A percentile compares a stretch with the other conserved stretches of the same genome.
These are phyloP conservation scores for Narthecium ossifragum DNA, from an alignment of 106 monocot species.

Conservation along the genomic window DNA sequence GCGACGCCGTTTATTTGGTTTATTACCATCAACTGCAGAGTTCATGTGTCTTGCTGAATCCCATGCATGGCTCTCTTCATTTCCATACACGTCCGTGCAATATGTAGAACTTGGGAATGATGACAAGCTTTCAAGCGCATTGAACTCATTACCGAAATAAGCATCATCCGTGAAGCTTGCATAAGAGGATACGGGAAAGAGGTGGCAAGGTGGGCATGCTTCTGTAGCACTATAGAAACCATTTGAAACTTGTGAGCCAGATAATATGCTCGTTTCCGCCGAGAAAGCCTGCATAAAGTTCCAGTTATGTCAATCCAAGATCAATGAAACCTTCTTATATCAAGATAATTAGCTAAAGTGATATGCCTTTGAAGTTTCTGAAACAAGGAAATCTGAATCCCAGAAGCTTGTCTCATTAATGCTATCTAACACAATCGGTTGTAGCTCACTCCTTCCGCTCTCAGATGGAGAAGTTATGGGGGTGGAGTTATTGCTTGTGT, in stretches of 20 bases:
- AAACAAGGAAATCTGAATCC: not conserved
- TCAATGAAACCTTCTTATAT: not conserved
- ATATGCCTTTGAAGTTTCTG: conserved; percentile 21
- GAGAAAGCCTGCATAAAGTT: conserved; percentile 11
- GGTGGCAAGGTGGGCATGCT: not conserved
- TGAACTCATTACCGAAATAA: conserved; percentile 9
- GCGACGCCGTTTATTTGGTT: not conserved
- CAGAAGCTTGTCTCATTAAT: not conserved
- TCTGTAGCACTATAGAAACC: not conserved
- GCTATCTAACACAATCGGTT: conserved; percentile 2
- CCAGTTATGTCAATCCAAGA: not conserved
- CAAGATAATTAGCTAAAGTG: not conserved
- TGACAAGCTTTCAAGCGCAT: not conserved
- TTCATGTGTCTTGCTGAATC: conserved; percentile 12
- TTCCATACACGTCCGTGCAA: conserved; percentile 16
- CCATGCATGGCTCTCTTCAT: conserved; percentile 10
- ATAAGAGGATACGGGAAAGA: conserved; percentile 13
- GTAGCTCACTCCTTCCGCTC: conserved; percentile 3
- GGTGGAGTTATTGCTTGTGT: conserved; percentile 7
- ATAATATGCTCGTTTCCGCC: not conserved
- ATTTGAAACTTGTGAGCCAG: not conserved
- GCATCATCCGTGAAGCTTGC: conserved; percentile 9
- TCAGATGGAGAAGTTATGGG: conserved; percentile 9
- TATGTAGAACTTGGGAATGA: conserved; percentile 8
- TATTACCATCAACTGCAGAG: conserved; percentile 8